Percentiles rank a stretch among this genome's conserved stretches.
Conservation (phyloP, 129 eudicot species). For the Flaveria ramosissima region DNA sequence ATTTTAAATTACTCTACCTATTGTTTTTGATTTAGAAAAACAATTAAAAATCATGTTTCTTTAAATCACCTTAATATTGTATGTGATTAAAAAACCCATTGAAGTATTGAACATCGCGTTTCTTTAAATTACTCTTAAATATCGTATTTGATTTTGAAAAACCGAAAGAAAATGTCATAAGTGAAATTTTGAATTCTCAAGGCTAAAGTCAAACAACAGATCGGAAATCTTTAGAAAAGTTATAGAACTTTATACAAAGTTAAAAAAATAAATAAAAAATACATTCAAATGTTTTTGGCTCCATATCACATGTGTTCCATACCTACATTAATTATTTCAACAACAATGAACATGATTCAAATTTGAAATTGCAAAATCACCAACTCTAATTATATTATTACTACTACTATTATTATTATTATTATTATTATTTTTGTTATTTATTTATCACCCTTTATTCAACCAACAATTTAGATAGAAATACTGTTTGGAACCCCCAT, state of each 20-base stretch:
- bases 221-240: background rate
- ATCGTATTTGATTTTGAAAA: too few species aligned
- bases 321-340: background rate
- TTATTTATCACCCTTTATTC: background rate
- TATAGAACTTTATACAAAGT: background rate
- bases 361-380: background rate
- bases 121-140: too few species aligned
- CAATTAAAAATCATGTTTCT: too few species aligned
- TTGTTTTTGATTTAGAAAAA: background rate
- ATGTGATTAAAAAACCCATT: too few species aligned
- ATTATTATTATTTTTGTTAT: too few species aligned
- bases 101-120: too few species aligned
- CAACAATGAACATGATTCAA: background rate
- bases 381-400: background rate
- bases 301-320: background rate
- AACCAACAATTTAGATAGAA: slow-evolving; percentile 50
- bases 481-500: slow-evolving; percentile 85
- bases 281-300: background rate
- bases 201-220: background rate
- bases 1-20: background rate
- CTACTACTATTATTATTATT: too few species aligned
- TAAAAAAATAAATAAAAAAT: background rate
- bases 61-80: too few species aligned
- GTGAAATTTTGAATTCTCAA: background rate
- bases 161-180: background rate